These are phyloP conservation scores for Pseudotsuga menziesii DNA, from an alignment of 75 land plant species.

Conservation along the genomic window DNA sequence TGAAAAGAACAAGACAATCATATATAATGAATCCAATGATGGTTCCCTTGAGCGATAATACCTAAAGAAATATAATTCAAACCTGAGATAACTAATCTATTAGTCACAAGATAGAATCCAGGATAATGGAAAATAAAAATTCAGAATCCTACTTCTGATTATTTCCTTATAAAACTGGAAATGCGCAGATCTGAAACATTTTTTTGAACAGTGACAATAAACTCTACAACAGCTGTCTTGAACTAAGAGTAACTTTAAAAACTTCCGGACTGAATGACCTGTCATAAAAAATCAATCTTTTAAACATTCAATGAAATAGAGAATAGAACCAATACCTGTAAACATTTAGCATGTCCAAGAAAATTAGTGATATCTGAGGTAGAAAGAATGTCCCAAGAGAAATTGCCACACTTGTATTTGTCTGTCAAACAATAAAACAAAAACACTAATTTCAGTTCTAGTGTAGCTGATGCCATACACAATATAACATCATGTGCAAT, in stretches of 20 bases:
- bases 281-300: not conserved
- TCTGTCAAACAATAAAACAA: conserved; percentile 41
- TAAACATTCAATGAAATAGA: not conserved
- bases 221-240: not conserved
- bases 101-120: too few species aligned
- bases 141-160: too few species aligned
- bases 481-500: too few species aligned
- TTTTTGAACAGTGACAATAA: not conserved
- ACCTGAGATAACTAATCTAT: too few species aligned
- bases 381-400: conserved; percentile 88
- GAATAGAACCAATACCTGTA: conserved; percentile 56
- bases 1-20: too few species aligned
- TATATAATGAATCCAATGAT: too few species aligned
- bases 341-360: conserved; percentile 97
- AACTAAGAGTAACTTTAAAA: not conserved
- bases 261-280: not conserved
- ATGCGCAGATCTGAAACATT: too few species aligned
- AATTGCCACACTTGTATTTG: conserved; percentile 96
- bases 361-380: conserved; percentile 80
- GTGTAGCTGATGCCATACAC: not conserved
- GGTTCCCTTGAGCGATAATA: too few species aligned
- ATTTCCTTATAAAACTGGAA: too few species aligned
- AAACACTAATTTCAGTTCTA: not conserved
- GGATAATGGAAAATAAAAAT: too few species aligned
- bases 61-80: too few species aligned